Evolutionary conservation across 192 early-diverging fungal species (phyloP).

Genomic region (Coemansia sp.): DNA sequence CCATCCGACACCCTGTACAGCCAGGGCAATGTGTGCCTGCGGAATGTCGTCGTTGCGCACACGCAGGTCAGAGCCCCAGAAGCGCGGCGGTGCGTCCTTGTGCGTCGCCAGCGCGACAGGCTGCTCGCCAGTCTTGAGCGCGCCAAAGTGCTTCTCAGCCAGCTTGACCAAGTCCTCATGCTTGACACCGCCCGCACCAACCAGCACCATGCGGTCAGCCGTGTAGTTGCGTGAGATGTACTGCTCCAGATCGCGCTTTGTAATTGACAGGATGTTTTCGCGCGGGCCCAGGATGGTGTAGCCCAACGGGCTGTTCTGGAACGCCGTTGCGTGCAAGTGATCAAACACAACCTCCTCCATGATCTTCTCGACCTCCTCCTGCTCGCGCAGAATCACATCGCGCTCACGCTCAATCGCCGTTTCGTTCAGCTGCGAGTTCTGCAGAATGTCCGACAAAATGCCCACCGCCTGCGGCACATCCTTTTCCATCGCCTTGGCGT

Average conservation of each 20-base stretch:
- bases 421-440: slow-evolving; percentile 79
- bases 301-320: slow-evolving; percentile 85
- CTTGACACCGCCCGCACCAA: slow-evolving; percentile 88
- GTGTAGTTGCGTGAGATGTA: slow-evolving; percentile 96
- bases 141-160: slow-evolving; percentile 91
- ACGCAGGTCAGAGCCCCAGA: slow-evolving; percentile 89
- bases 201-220: slow-evolving; percentile 95
- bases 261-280: slow-evolving; percentile 91
- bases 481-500: slow-evolving; percentile 88
- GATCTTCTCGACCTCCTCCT: slow-evolving; percentile 89
- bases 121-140: slow-evolving; percentile 62
- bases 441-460: slow-evolving; percentile 93
- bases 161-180: slow-evolving; percentile 91
- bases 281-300: slow-evolving; percentile 92
- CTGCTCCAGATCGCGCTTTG: slow-evolving; percentile 78
- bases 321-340: slow-evolving; percentile 94
- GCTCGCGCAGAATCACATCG: slow-evolving; percentile 95
- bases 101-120: slow-evolving; percentile 57
- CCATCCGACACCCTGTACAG: slow-evolving; percentile 96
- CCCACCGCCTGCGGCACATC: slow-evolving; percentile 90
- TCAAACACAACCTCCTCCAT: slow-evolving; percentile 99
- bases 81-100: slow-evolving; percentile 62
- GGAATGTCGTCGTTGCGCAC: slow-evolving; percentile 86
- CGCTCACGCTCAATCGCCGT: slow-evolving; percentile 95
- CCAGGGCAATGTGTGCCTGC: slow-evolving; percentile 94